Conservation (phyloP, 1,284 basidiomycete genomes). For the Vanrija humicola region DNA sequence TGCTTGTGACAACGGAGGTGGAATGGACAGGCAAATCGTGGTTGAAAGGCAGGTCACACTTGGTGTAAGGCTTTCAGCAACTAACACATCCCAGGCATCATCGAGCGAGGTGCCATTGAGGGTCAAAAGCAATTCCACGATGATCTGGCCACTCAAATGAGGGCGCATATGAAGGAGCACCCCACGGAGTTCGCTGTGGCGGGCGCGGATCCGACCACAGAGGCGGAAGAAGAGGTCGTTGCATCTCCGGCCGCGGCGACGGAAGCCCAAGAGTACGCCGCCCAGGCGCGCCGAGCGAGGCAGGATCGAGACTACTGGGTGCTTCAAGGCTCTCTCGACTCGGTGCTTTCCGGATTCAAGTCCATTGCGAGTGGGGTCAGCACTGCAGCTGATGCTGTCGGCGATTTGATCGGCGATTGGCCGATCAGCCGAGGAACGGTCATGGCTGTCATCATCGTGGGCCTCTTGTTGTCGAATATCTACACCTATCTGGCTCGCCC, state of each 20-base stretch:
- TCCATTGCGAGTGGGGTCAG: conserved; percentile 64
- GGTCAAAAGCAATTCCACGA: conserved; percentile 86
- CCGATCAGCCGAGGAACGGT: conserved; percentile 51
- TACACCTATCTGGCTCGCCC: conserved; percentile 40
- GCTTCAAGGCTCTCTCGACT: conserved; percentile 80
- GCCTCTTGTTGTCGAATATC: conserved; percentile 67
- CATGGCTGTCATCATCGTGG: conserved; percentile 64
- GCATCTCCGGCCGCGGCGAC: conserved; percentile 9
- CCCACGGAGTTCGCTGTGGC: conserved; percentile 82
- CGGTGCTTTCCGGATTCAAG: conserved; percentile 64
- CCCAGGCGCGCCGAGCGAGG: conserved; percentile 25
- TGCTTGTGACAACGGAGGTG: conserved; percentile 84
- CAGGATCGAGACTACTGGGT: conserved; percentile 53
- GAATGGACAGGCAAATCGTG: conserved; percentile 97
- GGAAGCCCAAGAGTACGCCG: conserved; percentile 42
- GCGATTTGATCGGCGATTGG: conserved; percentile 65
- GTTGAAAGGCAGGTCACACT: conserved; percentile 67
- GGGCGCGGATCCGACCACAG: conserved; percentile 53
- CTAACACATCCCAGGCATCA: conserved; percentile 63
- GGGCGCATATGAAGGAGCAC: conserved; percentile 81
- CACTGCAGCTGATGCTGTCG: conserved; percentile 54
- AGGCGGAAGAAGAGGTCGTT: conserved; percentile 10
- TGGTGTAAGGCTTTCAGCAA: not conserved
- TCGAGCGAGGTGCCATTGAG: conserved; percentile 87
- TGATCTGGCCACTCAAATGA: conserved; percentile 80